Conservation (phyloP, 345 rosid species). For the Erodium maritimum region DNA sequence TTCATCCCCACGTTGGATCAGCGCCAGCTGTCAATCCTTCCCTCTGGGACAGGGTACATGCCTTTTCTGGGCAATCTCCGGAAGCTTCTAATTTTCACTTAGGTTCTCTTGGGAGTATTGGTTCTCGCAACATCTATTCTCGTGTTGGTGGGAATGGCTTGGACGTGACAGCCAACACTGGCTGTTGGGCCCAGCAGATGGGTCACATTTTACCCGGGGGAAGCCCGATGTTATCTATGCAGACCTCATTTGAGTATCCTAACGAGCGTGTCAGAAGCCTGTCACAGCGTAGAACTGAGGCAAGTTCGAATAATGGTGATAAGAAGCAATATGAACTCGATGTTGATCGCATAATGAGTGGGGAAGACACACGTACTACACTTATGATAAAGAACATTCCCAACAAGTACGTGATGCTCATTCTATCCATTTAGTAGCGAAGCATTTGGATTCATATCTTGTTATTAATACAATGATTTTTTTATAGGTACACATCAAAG, state of each 20-base stretch:
- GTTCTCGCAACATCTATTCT: slow-evolving; percentile 38
- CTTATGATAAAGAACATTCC: slow-evolving; percentile 70
- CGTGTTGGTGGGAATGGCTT: slow-evolving; percentile 39
- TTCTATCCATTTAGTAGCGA: no score
- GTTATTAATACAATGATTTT: no score
- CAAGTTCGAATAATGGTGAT: slow-evolving; percentile 28
- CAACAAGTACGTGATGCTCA: no score
- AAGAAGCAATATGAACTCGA: slow-evolving; percentile 61
- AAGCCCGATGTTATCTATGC: slow-evolving; percentile 26
- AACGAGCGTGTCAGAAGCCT: slow-evolving; percentile 36
- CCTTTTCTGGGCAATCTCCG: slow-evolving; percentile 68
- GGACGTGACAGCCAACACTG: slow-evolving; percentile 32
- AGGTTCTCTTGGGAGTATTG: slow-evolving; percentile 58
- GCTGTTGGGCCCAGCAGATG: slow-evolving; percentile 3
- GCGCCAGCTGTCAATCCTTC: slow-evolving; percentile 63
- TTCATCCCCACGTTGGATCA: slow-evolving; percentile 74
- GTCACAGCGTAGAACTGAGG: slow-evolving; percentile 34
- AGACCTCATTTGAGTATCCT: slow-evolving; percentile 29
- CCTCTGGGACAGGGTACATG: slow-evolving; percentile 66
- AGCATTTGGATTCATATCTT: background rate
- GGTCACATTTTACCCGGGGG: slow-evolving; percentile 25
- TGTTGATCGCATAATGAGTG: slow-evolving; percentile 37
- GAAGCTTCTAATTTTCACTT: slow-evolving; percentile 59
- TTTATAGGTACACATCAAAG: slow-evolving; percentile 35
- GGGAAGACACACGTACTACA: slow-evolving; percentile 55